Conservation (phyloP, 805 yeast genomes). For the Scheffersomyces amazonensis region DNA sequence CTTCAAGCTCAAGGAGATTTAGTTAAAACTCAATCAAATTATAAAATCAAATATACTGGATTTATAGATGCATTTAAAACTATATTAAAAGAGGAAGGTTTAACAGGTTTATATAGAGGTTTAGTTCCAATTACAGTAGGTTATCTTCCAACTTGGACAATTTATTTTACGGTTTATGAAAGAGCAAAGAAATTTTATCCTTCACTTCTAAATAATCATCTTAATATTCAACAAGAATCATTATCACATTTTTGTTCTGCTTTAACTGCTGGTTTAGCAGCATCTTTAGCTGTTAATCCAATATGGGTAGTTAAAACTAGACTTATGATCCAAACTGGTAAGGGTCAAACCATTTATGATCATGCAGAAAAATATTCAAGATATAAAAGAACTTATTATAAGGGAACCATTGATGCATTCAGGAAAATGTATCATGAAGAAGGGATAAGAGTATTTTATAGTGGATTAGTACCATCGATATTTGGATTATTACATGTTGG, state of each 20-base stretch:
- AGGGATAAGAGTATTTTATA: slow-evolving; percentile 78
- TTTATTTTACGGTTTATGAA: slow-evolving; percentile 89
- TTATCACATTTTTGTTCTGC: slow-evolving; percentile 57
- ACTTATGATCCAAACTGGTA: slow-evolving; percentile 77
- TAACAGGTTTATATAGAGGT: slow-evolving; percentile 83
- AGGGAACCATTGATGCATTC: slow-evolving; percentile 83
- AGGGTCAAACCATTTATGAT: slow-evolving; percentile 35
- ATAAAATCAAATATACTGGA: slow-evolving; percentile 50
- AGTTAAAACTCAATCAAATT: slow-evolving; percentile 13
- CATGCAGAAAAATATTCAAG: slow-evolving; percentile 6
- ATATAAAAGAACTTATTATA: slow-evolving; percentile 45
- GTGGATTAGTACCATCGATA: slow-evolving; percentile 87
- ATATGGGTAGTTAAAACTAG: slow-evolving; percentile 98
- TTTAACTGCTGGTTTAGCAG: slow-evolving; percentile 81
- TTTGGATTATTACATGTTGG: slow-evolving; percentile 93
- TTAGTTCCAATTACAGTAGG: slow-evolving; percentile 90
- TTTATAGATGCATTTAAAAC: slow-evolving; percentile 60
- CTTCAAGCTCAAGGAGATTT: slow-evolving; percentile 84
- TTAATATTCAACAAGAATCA: slow-evolving; percentile 21
- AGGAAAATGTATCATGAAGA: slow-evolving; percentile 72
- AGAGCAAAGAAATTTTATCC: slow-evolving; percentile 61
- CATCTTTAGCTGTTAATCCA: slow-evolving; percentile 86
- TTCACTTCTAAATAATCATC: slow-evolving; percentile 23
- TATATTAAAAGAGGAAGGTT: slow-evolving; percentile 75
- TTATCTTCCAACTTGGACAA: slow-evolving; percentile 96